Evolutionary conservation across 1,284 basidiomycete genomes (phyloP).

Genomic region (Pholiota adiposa): DNA sequence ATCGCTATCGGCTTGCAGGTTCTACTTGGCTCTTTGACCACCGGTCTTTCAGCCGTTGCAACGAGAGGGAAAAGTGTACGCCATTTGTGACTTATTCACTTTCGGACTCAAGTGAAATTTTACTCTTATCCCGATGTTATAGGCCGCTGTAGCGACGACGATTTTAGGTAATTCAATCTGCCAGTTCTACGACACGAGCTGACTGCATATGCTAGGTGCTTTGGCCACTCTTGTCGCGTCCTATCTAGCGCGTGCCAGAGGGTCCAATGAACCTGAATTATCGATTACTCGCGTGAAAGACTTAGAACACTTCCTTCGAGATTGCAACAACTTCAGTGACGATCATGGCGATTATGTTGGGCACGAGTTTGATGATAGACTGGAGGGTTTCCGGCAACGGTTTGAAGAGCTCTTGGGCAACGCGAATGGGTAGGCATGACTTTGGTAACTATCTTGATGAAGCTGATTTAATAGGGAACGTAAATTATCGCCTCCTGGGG

Average conservation of each 20-base stretch:
- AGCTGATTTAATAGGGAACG: slow-evolving; percentile 17
- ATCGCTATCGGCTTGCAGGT: slow-evolving; percentile 54
- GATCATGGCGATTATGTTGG: slow-evolving; percentile 54
- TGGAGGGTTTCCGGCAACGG: slow-evolving; percentile 29
- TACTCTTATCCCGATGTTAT: slow-evolving; percentile 3
- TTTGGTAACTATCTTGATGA: background rate
- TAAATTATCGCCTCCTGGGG: slow-evolving; percentile 21
- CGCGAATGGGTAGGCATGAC: slow-evolving; percentile 26
- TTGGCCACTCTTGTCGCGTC: slow-evolving; percentile 68
- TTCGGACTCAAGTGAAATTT: background rate
- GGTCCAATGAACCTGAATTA: slow-evolving; percentile 68
- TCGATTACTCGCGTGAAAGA: slow-evolving; percentile 57
- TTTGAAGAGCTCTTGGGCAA: slow-evolving; percentile 44
- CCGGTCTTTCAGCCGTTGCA: slow-evolving; percentile 58
- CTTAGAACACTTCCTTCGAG: slow-evolving; percentile 66
- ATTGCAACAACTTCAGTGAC: slow-evolving; percentile 56
- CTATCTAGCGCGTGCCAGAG: slow-evolving; percentile 69
- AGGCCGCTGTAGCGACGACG: slow-evolving; percentile 43
- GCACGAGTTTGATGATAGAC: slow-evolving; percentile 26
- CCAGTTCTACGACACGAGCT: background rate
- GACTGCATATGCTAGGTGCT: slow-evolving; percentile 46
- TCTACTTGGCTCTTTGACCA: slow-evolving; percentile 67
- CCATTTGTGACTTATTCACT: background rate
- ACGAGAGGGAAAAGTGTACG: slow-evolving; percentile 42
- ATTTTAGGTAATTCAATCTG: slow-evolving; percentile 37